Percentiles rank a stretch among this genome's conserved stretches.
These are phyloP conservation scores for Botrytis squamosa DNA, from an alignment of 2,329 filamentous ascomycete species.

Conservation along the genomic window DNA sequence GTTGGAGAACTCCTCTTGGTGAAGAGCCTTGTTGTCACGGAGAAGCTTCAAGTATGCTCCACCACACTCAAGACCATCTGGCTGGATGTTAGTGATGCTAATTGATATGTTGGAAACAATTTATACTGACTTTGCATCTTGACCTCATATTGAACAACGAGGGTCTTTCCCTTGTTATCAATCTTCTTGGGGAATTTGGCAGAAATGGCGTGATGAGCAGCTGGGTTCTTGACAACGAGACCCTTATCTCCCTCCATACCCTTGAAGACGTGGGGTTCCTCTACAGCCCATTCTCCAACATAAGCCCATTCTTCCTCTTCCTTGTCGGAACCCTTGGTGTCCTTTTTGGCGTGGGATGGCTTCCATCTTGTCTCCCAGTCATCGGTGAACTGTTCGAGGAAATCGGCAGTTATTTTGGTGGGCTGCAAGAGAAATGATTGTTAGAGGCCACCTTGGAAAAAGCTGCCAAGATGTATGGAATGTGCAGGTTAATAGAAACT, in stretches of 20 bases:
- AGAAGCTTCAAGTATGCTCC: conserved; percentile 99
- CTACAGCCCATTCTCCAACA: conserved; percentile 92
- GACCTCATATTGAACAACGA: conserved; percentile 98
- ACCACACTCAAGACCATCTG: conserved; percentile 94
- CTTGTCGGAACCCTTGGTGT: conserved; percentile 65
- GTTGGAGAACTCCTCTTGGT: conserved; percentile 97
- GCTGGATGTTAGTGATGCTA: conserved; percentile 38
- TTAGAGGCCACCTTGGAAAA: neutral
- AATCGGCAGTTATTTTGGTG: conserved; percentile 82
- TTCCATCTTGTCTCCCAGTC: conserved; percentile 95
- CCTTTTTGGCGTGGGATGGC: conserved; percentile 95
- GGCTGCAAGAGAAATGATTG: conserved; percentile 57
- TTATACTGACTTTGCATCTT: conserved; percentile 86
- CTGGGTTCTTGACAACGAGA: conserved; percentile 95
- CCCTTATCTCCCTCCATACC: conserved; percentile 95
- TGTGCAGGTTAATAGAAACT: conserved; percentile 41
- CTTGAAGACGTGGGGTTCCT: conserved; percentile 88
- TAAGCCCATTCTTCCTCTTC: conserved; percentile 89
- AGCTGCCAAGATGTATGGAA: conserved; percentile 28
- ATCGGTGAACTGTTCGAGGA: conserved; percentile 97
- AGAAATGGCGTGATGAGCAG: conserved; percentile 98
- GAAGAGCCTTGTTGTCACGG: conserved; percentile 93
- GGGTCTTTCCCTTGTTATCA: conserved; percentile 93
- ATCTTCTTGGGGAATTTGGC: conserved; percentile 97
- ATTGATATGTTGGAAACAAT: neutral